Conservation (phyloP, 208 protist species). For the Leishmania gerbilli region DNA sequence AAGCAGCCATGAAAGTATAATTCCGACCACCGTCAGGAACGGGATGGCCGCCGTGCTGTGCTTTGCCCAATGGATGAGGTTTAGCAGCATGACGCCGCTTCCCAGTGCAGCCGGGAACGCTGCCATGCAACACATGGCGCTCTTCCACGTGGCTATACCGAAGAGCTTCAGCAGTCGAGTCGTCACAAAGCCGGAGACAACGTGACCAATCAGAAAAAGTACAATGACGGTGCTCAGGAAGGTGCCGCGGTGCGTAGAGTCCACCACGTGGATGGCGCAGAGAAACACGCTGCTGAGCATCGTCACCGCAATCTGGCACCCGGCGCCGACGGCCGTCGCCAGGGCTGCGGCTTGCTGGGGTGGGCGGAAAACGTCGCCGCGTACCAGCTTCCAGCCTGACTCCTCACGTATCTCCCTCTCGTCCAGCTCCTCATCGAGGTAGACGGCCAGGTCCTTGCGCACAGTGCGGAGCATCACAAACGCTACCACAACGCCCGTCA, state of each 20-base stretch:
- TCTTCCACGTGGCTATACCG: conserved; percentile 80
- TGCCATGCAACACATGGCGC: conserved; percentile 54
- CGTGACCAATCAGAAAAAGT: conserved; percentile 65
- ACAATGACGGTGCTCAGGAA: conserved; percentile 82
- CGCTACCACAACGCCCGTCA: conserved; percentile 23
- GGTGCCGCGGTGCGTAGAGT: conserved; percentile 90
- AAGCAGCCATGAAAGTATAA: conserved; percentile 81
- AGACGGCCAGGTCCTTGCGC: conserved; percentile 36
- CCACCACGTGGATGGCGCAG: conserved; percentile 77
- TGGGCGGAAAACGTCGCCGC: conserved; percentile 96
- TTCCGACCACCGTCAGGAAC: conserved; percentile 51
- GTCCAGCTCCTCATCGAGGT: conserved; percentile 34
- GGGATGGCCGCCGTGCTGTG: conserved; percentile 65
- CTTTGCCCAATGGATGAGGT: conserved; percentile 68
- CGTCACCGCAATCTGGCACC: conserved; percentile 81
- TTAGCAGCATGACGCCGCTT: conserved; percentile 53
- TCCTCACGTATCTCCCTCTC: conserved; percentile 29
- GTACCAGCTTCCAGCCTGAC: conserved; percentile 95
- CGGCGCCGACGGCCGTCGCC: conserved; percentile 86
- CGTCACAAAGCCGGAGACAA: conserved; percentile 87
- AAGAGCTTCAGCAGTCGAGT: conserved; percentile 90
- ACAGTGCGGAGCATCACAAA: conserved; percentile 37
- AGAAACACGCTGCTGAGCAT: conserved; percentile 82
- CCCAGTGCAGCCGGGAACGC: conserved; percentile 48
- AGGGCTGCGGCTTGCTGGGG: conserved; percentile 80